Percentiles rank a stretch among this genome's conserved stretches.
These are phyloP conservation scores for Penicillium silybi DNA, from an alignment of 495 filamentous ascomycete species.

Conservation along the genomic window DNA sequence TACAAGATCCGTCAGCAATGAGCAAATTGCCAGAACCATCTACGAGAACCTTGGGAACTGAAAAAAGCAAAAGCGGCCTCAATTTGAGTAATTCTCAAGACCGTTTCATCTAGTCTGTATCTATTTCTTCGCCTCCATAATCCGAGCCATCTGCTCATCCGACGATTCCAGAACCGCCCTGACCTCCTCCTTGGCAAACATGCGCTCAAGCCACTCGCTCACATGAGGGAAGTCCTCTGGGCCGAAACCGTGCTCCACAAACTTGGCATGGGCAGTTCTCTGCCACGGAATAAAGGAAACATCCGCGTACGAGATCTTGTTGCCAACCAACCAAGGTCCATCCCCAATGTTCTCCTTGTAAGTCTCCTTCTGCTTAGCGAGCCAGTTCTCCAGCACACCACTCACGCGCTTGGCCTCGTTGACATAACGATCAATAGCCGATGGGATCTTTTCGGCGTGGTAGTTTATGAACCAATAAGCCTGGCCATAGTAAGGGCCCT, in stretches of 20 bases:
- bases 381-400: constrained; percentile 32
- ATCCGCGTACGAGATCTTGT: constrained; percentile 29
- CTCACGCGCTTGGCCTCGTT: constrained; percentile 39
- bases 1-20: constrained; percentile 5
- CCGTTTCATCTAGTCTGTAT: too few relatives aligned
- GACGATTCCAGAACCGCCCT: neutral
- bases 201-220: neutral
- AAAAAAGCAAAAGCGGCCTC: too few relatives aligned
- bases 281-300: constrained; percentile 29
- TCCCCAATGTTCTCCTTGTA: neutral
- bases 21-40: too few relatives aligned
- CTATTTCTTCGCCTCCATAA: neutral
- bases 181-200: neutral
- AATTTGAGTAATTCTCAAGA: too few relatives aligned
- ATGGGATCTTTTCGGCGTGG: constrained; percentile 35
- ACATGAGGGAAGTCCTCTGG: neutral
- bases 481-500: constrained; percentile 50
- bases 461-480: constrained; percentile 33
- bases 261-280: neutral
- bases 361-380: neutral
- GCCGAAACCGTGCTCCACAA: neutral
- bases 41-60: too few relatives aligned
- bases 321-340: constrained; percentile 21
- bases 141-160: neutral
- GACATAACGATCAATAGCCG: constrained; percentile 41